These are phyloP conservation scores for Pseudodiploospora longispora DNA, from an alignment of 2,329 filamentous ascomycete species.

Conservation along the genomic window DNA sequence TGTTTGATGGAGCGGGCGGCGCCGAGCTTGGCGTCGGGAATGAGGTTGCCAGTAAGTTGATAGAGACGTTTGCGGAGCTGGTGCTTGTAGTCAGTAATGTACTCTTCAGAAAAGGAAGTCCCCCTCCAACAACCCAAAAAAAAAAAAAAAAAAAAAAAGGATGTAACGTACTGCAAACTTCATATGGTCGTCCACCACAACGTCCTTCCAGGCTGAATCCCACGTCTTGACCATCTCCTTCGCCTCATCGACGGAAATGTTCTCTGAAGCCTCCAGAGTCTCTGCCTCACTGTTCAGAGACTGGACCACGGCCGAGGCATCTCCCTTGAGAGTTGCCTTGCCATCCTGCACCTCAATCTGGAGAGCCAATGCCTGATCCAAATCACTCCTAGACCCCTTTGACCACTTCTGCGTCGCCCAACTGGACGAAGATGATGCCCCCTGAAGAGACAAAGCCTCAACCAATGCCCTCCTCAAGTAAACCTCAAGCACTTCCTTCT, in stretches of 20 bases:
- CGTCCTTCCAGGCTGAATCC: conserved; percentile 49
- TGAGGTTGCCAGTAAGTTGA: conserved; percentile 69
- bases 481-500: conserved; percentile 38
- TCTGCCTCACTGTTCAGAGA: conserved; percentile 22
- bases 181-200: conserved; percentile 49
- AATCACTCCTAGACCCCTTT: conserved; percentile 22
- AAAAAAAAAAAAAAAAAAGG: neutral
- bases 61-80: conserved; percentile 75
- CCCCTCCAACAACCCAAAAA: too few species aligned
- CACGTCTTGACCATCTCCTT: conserved; percentile 35
- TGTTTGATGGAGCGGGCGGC: conserved; percentile 44
- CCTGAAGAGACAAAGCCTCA: conserved; percentile 40
- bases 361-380: conserved; percentile 27
- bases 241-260: conserved; percentile 31
- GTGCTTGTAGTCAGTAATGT: conserved; percentile 9
- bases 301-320: conserved; percentile 25
- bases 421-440: conserved; percentile 20
- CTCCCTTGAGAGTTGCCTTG: conserved; percentile 29
- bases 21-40: conserved; percentile 62
- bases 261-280: conserved; percentile 16
- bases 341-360: conserved; percentile 34
- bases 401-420: conserved; percentile 27
- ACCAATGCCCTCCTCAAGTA: conserved; percentile 42
- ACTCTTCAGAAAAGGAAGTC: neutral
- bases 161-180: conserved; percentile 63